Evolutionary conservation across 2,329 filamentous ascomycete species (phyloP).

Genomic region (Teratosphaeria pseudoeucalypti): DNA sequence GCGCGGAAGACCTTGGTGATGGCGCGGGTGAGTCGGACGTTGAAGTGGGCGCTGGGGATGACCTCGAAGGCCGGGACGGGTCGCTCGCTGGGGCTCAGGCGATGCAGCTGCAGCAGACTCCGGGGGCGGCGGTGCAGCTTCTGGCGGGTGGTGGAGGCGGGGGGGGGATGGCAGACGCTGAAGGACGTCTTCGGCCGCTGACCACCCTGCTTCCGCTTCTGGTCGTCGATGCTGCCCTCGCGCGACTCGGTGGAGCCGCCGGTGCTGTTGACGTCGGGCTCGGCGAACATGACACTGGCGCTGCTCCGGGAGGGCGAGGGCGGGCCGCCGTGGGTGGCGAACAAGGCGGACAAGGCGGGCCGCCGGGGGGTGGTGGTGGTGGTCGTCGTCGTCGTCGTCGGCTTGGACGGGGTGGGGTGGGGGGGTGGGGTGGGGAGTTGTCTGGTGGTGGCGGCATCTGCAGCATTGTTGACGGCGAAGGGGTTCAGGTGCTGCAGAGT

Average conservation of each 20-base stretch:
- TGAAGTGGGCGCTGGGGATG: conserved; percentile 49
- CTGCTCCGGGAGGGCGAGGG: conserved; percentile 19
- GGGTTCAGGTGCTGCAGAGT: conserved; percentile 20
- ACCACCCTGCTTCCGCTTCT: conserved; percentile 13
- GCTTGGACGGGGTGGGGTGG: too few species aligned
- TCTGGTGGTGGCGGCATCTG: too few species aligned
- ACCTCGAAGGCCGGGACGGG: conserved; percentile 62
- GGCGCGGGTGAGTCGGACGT: conserved; percentile 48
- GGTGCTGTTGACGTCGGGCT: conserved; percentile 21
- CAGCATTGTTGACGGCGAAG: conserved; percentile 10
- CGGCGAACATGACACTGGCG: conserved; percentile 23
- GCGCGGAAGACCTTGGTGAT: conserved; percentile 55
- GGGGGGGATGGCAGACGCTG: conserved; percentile 58
- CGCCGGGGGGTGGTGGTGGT: conserved; percentile 3
- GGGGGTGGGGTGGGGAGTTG: too few species aligned
- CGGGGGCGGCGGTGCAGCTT: conserved; percentile 59
- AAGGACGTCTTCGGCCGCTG: conserved; percentile 50
- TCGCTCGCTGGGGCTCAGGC: conserved; percentile 43
- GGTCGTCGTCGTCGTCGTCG: too few species aligned
- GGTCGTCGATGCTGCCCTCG: conserved; percentile 22
- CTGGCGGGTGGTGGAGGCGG: conserved; percentile 42
- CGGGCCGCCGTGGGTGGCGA: conserved; percentile 6
- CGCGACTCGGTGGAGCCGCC: conserved; percentile 19
- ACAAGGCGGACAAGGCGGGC: conserved; percentile 13
- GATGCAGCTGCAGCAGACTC: conserved; percentile 61